Conservation (phyloP, 805 yeast genomes). For the Diddensiella transvaalensis region DNA sequence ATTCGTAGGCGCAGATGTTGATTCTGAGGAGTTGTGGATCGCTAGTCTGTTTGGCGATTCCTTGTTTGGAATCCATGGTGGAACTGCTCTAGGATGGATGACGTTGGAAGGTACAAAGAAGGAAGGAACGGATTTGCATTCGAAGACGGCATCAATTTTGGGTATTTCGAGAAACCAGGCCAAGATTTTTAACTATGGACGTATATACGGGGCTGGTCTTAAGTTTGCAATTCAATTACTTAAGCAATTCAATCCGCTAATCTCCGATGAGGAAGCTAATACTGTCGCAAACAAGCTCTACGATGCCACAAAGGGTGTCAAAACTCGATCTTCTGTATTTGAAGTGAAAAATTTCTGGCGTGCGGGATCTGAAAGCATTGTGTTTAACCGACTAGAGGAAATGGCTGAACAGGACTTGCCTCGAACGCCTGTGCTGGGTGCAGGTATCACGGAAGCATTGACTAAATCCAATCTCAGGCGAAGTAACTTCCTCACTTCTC, state of each 20-base stretch:
- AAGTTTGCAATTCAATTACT: constrained; percentile 82
- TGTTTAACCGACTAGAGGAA: constrained; percentile 83
- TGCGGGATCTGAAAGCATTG: constrained; percentile 94
- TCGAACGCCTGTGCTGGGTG: constrained; percentile 86
- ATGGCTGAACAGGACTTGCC: constrained; percentile 82
- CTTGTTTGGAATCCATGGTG: constrained; percentile 83
- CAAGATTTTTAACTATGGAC: constrained; percentile 90
- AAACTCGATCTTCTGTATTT: constrained; percentile 32
- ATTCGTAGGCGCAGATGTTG: constrained; percentile 98
- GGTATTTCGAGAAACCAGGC: constrained; percentile 92
- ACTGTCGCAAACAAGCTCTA: constrained; percentile 65
- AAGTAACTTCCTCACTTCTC: constrained; percentile 69
- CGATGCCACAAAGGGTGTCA: constrained; percentile 75
- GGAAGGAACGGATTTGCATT: constrained; percentile 91
- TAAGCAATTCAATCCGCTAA: constrained; percentile 72
- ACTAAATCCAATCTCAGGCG: constrained; percentile 59
- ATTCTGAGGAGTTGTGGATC: constrained; percentile 97
- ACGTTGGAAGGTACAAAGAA: constrained; percentile 91
- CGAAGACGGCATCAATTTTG: constrained; percentile 84
- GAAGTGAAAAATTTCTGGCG: constrained; percentile 35
- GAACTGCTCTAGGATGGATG: constrained; percentile 99
- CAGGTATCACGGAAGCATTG: constrained; percentile 86
- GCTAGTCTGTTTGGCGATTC: constrained; percentile 95
- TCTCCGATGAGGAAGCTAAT: constrained; percentile 64
- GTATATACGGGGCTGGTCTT: constrained; percentile 97